Evolutionary conservation across 1,284 basidiomycete genomes (phyloP).

Genomic region (Gomphus bonarii): DNA sequence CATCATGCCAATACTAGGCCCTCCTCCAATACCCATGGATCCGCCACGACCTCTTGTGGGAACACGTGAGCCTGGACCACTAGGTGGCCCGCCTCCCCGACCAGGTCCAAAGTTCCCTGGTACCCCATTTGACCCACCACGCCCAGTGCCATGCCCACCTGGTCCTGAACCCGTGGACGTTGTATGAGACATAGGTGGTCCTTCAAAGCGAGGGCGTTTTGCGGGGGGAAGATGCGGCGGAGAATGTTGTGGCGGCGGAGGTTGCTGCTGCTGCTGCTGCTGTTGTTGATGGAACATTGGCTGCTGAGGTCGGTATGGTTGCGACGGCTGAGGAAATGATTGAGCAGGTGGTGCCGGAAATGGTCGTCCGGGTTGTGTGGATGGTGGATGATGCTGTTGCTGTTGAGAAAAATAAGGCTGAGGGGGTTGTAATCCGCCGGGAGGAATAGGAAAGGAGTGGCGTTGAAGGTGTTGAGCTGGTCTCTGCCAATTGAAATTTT

Average conservation of each 20-base stretch:
- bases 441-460: conserved; percentile 19
- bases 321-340: conserved; percentile 54
- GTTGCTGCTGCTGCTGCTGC: conserved; percentile 9
- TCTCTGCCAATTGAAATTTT: conserved; percentile 48
- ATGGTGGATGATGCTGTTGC: conserved; percentile 5
- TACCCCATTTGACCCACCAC: conserved; percentile 27
- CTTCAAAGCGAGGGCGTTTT: conserved; percentile 32
- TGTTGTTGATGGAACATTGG: conserved; percentile 19
- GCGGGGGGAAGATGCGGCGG: conserved; percentile 23
- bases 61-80: conserved; percentile 29
- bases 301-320: conserved; percentile 34
- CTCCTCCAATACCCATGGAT: conserved; percentile 23
- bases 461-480: conserved; percentile 40
- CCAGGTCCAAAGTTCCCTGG: conserved; percentile 30
- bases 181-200: conserved; percentile 18
- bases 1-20: conserved; percentile 22
- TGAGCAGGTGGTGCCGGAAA: conserved; percentile 36
- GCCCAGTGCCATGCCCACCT: conserved; percentile 25
- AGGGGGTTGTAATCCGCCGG: conserved; percentile 28
- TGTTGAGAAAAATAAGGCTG: conserved; percentile 18
- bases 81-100: conserved; percentile 26
- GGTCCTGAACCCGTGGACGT: conserved; percentile 38
- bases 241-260: conserved; percentile 17
- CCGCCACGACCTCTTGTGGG: conserved; percentile 19
- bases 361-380: conserved; percentile 17